These are phyloP conservation scores for Mycena maculata DNA, from an alignment of 768 basidiomycete species.

Conservation along the genomic window DNA sequence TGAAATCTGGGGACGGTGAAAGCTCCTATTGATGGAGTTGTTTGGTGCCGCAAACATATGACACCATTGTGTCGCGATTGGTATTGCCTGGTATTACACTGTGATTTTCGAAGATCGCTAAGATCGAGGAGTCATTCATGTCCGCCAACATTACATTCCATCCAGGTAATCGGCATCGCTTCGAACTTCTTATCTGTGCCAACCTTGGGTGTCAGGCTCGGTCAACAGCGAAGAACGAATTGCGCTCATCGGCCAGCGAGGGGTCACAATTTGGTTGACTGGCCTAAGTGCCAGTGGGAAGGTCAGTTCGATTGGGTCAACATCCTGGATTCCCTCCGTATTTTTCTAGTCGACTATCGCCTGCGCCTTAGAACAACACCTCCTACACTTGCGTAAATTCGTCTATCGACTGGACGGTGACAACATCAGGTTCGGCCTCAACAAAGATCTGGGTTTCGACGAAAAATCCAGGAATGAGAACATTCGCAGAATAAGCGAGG, in stretches of 20 bases:
- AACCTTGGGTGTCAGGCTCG: slow-evolving; percentile 65
- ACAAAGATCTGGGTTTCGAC: slow-evolving; percentile 96
- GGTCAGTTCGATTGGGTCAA: slow-evolving; percentile 55
- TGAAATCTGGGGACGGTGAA: background rate
- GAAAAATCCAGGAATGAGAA: slow-evolving; percentile 94
- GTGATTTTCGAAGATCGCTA: too few species aligned
- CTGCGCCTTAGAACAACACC: slow-evolving; percentile 95
- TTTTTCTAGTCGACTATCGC: slow-evolving; percentile 88
- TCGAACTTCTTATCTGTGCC: background rate
- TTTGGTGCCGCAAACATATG: slow-evolving; percentile 7
- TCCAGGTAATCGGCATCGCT: slow-evolving; percentile 55
- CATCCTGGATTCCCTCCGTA: background rate
- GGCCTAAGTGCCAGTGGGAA: slow-evolving; percentile 96
- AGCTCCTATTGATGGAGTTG: background rate
- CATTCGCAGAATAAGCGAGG: slow-evolving; percentile 97
- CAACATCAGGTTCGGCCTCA: slow-evolving; percentile 94
- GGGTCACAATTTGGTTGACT: slow-evolving; percentile 96
- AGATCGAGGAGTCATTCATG: too few species aligned
- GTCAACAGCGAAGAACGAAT: slow-evolving; percentile 76
- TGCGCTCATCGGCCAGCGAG: slow-evolving; percentile 78
- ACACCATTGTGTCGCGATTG: slow-evolving; percentile 29
- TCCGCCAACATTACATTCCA: slow-evolving; percentile 77
- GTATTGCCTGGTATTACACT: too few species aligned
- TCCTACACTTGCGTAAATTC: slow-evolving; percentile 87
- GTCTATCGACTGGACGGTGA: slow-evolving; percentile 96